Conservation (phyloP, 1,284 basidiomycete genomes). For the Meira nashicola region DNA sequence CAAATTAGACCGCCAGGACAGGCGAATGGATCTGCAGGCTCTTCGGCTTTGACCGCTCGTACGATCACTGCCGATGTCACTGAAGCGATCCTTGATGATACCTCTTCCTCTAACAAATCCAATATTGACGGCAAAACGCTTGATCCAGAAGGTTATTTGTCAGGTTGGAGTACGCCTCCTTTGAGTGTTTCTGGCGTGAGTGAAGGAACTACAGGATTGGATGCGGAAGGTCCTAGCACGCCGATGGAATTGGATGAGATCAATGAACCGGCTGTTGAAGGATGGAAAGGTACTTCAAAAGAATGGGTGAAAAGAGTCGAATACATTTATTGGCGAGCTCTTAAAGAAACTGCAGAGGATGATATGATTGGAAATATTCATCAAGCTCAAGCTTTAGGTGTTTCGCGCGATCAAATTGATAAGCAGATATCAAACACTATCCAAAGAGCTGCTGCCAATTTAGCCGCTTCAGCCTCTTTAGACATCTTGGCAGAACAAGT, state of each 20-base stretch:
- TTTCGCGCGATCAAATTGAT: not conserved
- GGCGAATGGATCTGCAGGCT: constrained; percentile 7
- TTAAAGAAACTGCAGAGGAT: not conserved
- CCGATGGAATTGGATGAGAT: not conserved
- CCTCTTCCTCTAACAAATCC: not conserved
- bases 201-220: not conserved
- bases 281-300: constrained; percentile 50
- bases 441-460: constrained; percentile 1
- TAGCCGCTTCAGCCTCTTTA: not conserved
- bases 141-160: constrained; percentile 17
- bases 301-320: constrained; percentile 49
- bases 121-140: constrained; percentile 5
- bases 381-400: not conserved
- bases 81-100: constrained; percentile 5
- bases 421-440: no score
- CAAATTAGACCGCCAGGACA: constrained; percentile 58
- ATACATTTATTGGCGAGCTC: constrained; percentile 36
- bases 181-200: constrained; percentile 3
- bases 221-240: not conserved
- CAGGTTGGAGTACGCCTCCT: constrained; percentile 9
- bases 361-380: not conserved
- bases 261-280: constrained; percentile 22
- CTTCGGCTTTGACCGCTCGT: constrained; percentile 3
- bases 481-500: constrained; percentile 7
- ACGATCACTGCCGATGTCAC: constrained; percentile 7